A percentile compares a stretch with the other conserved stretches of the same genome.
These are phyloP conservation scores for Podaxis mareebaensis DNA, from an alignment of 768 basidiomycete genomes.

Conservation along the genomic window DNA sequence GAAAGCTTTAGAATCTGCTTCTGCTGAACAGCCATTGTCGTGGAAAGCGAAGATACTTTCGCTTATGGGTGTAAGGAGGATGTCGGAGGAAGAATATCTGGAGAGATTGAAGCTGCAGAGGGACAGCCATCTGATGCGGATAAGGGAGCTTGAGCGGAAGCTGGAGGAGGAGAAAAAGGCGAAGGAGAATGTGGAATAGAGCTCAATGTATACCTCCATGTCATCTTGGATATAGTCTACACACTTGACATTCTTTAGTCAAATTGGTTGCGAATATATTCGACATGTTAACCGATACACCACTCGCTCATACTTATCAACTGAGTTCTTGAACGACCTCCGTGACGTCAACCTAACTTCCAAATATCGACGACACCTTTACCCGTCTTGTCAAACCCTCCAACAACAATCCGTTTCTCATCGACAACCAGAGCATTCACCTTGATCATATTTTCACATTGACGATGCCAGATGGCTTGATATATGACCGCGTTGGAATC, in stretches of 20 bases:
- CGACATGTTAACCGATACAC: too few relatives aligned
- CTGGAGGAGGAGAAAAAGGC: constrained; percentile 35
- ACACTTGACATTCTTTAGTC: too few relatives aligned
- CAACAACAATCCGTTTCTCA: constrained; percentile 52
- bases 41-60: constrained; percentile 31
- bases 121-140: constrained; percentile 52
- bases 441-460: constrained; percentile 50
- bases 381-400: constrained; percentile 58
- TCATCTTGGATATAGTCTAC: neutral
- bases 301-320: too few relatives aligned
- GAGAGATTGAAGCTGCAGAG: constrained; percentile 56
- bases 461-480: constrained; percentile 46
- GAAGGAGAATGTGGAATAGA: constrained; percentile 7
- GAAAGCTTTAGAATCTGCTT: neutral
- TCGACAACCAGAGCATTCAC: constrained; percentile 63
- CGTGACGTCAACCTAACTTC: constrained; percentile 28
- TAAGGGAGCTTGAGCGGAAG: constrained; percentile 55
- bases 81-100: constrained; percentile 78
- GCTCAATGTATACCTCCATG: neutral
- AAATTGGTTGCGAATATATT: too few relatives aligned
- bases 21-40: neutral
- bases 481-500: constrained; percentile 39
- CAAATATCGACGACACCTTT: constrained; percentile 69
- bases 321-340: too few relatives aligned
- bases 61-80: constrained; percentile 49